A percentile compares a stretch with the other conserved stretches of the same genome.
phyloP scores from a whole-genome alignment of 352 stramenopile species.

The Phytopythium oedochilum region DNA sequence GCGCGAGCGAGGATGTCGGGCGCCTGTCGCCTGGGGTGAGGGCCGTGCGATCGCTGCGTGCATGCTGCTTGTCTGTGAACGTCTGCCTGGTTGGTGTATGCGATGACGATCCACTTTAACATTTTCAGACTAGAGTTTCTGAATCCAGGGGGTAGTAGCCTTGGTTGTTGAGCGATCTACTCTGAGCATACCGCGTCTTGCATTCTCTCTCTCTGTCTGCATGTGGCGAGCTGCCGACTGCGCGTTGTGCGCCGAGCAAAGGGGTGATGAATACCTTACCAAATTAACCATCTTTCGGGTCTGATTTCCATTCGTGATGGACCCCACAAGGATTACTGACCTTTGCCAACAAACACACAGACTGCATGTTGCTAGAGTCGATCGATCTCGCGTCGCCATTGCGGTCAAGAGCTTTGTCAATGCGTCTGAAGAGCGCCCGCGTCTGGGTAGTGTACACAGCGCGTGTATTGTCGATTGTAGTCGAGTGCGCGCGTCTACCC shows the following conservation, averaged over 20 bases:
- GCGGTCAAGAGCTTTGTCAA: too few species aligned
- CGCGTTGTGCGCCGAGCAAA: too few species aligned
- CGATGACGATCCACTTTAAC: slow-evolving; percentile 76
- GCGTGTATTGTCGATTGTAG: neutral
- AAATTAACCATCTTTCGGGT: slow-evolving; percentile 90
- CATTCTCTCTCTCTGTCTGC: neutral
- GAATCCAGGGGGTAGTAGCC: slow-evolving; percentile 86
- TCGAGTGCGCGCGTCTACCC: slow-evolving; percentile 1
- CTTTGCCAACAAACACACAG: slow-evolving; percentile 26
- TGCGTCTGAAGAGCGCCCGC: too few species aligned
- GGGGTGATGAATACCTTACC: slow-evolving; percentile 77
- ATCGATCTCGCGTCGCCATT: too few species aligned
- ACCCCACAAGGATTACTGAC: slow-evolving; percentile 77
- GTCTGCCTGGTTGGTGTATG: slow-evolving; percentile 25
- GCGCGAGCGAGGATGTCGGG: too few species aligned
- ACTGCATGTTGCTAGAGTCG: neutral
- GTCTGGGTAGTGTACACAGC: slow-evolving; percentile 1
- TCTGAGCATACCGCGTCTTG: slow-evolving; percentile 62
- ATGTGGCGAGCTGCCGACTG: neutral
- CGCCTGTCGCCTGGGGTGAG: too few species aligned
- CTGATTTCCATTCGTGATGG: slow-evolving; percentile 87
- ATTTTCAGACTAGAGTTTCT: slow-evolving; percentile 93
- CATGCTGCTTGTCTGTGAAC: neutral
- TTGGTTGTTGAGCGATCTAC: slow-evolving; percentile 65
- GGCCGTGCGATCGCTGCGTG: too few species aligned